Evolutionary conservation across 2,329 filamentous ascomycete genomes (phyloP).

Genomic region (Immersiporthe knoxdaviesiana): DNA sequence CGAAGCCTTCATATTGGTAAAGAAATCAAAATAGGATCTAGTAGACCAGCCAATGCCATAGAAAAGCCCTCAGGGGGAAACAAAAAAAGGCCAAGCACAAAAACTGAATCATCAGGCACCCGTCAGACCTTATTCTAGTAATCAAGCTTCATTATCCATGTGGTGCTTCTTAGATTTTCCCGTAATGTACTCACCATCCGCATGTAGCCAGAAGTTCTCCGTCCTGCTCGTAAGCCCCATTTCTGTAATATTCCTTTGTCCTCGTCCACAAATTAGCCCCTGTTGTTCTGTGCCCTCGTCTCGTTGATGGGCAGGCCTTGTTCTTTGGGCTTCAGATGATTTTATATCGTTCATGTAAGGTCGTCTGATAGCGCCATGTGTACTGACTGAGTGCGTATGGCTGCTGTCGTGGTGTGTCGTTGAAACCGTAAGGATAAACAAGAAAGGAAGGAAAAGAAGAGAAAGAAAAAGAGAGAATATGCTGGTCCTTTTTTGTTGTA

Average conservation of each 20-base stretch:
- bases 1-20: conserved; percentile 15
- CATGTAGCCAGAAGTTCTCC: not conserved
- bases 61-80: too few relatives aligned
- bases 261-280: not conserved
- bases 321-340: not conserved
- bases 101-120: too few relatives aligned
- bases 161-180: too few relatives aligned
- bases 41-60: conserved; percentile 3
- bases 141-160: too few relatives aligned
- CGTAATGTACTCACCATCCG: not conserved
- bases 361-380: not conserved
- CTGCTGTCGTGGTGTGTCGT: not conserved
- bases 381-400: not conserved
- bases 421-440: not conserved
- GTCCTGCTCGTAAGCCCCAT: not conserved
- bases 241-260: not conserved
- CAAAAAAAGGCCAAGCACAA: too few relatives aligned
- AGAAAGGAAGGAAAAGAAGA: not conserved
- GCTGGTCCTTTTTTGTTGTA: too few relatives aligned
- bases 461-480: not conserved
- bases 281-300: not conserved
- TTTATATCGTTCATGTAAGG: not conserved
- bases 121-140: too few relatives aligned
- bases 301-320: not conserved
- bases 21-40: not conserved